Base-by-base conservation (phyloP, 202 grass and related monocot genomes). In the Schoenoplectus triqueter region DNA sequence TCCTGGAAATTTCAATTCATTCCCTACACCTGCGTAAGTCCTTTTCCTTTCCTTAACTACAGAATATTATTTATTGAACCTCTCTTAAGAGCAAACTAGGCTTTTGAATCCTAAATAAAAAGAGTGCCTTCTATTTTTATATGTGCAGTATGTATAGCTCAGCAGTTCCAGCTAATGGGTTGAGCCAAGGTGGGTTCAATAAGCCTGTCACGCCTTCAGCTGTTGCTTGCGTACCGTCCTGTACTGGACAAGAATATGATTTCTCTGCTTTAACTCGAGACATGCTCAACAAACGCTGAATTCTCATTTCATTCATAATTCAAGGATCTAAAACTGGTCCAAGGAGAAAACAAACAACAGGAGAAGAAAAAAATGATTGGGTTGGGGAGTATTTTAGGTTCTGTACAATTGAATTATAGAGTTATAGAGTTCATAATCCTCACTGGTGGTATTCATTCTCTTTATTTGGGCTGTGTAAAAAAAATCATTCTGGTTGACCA, bases 181-280 rank as follows among this genome's bases (percentile, higher is more conserved):
- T 64, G 62, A 51, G 11, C 0, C 45, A 65, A 5, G 21, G 52
- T 45, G 84, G 78, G 87, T 84, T 85, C 77, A 90, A 84, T 85
- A 97, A 66, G 14, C 77, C 75, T n/a, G 79, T 86, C 22, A 15
- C 81, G 11, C 61, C 86, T 40, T 11, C 90, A 68, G 66, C 88
- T 63, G 81, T 89, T 18, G 87, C 87, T 86, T 69, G 82, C 52
- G 22, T 89, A 42, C 87, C 92, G 19, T 84, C 87, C 45, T 87
- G 86, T 60, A 88, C 92, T 44, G 95, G 86, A 80, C 87, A 87
- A 86, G 92, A 95, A 40, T 93, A 90, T 7, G 95, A 97, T 74
- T 97, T 97, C 84, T 97, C 95, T n/a, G 92, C 92, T 1, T 92
- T 97, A 73, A 97, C 95, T 55, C 90, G 92, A 86, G 92, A 87